Evolutionary conservation across 306 rosid species (phyloP).

Genomic region (Vigna nakashimae): DNA sequence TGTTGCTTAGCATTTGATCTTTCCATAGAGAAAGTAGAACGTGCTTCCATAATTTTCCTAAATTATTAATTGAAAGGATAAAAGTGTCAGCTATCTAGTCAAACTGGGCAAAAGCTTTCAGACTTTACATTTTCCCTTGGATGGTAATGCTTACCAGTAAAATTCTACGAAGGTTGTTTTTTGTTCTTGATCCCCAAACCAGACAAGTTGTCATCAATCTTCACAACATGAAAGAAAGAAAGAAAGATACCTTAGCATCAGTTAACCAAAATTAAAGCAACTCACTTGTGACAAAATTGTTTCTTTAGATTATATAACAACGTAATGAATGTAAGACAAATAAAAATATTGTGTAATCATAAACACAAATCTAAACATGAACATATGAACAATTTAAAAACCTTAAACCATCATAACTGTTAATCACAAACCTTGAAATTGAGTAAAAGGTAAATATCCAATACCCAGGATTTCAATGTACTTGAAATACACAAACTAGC

Average conservation of each 20-base stretch:
- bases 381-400: constrained; percentile 20
- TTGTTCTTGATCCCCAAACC: constrained; percentile 50
- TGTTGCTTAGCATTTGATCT: constrained; percentile 73
- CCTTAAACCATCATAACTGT: constrained; percentile 20
- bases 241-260: constrained; percentile 28
- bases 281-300: constrained; percentile 26
- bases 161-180: constrained; percentile 44
- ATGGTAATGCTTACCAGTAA: constrained; percentile 54
- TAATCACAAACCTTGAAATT: constrained; percentile 31
- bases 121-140: constrained; percentile 23
- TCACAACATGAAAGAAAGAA: constrained; percentile 40
- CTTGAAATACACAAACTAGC: constrained; percentile 3
- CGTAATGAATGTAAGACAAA: constrained; percentile 24
- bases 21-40: constrained; percentile 64
- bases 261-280: constrained; percentile 42
- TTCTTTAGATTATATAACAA: constrained; percentile 39
- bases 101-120: constrained; percentile 27
- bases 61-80: constrained; percentile 42
- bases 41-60: constrained; percentile 83
- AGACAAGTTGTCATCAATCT: constrained; percentile 62
- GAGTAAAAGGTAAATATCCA: constrained; percentile 23
- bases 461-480: constrained; percentile 10
- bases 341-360: constrained; percentile 21
- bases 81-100: constrained; percentile 45
- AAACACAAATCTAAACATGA: constrained; percentile 25